Base-by-base conservation (phyloP, 352 stramenopile species). In the Phytopythium montanum region DNA sequence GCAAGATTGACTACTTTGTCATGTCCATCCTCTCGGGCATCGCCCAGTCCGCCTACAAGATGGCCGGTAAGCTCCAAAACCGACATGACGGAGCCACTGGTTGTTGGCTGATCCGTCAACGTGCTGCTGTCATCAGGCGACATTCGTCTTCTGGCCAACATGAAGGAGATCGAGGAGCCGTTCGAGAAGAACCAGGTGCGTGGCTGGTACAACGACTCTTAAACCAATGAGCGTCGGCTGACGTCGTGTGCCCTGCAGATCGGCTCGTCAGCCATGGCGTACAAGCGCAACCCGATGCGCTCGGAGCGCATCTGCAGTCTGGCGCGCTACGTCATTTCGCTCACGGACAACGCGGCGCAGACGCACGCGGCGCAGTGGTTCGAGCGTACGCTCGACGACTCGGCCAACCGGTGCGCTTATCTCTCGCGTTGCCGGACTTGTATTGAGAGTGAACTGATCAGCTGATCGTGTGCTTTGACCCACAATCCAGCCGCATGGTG, bases 221-320 rank as follows among this genome's bases (percentile, higher is more conserved):
- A 5, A 14, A 26, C 1, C 19, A 48, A 16, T n/a, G 41, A 48
- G 7, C 19, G 1, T 19, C 7, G 6, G 1, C 41, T 48, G 19
- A 48, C 19, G 6, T 28, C 1, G 1, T 26, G 3, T 7, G 18
- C 10, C 1, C 19, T 26, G 5, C 51, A 86, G 73, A 99, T 99
- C 65, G 97, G 97, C 12, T 98, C 92, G 33, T 98, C 90, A 38
- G 97, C 97, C 50, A 99, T 99, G 97, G 97, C 97, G 0, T 99
- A 99, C 92, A 99, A 99, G 83, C 93, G 97, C 61, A 99, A 99
- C 83, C 97, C 97, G 50, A 99, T 99, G 97, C 91, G 97, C 48
- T 98, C 82, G 54, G 97, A 99, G 75, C 91, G 97, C 64, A 97
- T 98, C 54, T 99, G 97, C 75, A 99, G 93, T 69, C 73, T 99